Base-by-base conservation (phyloP, 2,329 filamentous ascomycete genomes). In the Tolypocladium endophyticum region DNA sequence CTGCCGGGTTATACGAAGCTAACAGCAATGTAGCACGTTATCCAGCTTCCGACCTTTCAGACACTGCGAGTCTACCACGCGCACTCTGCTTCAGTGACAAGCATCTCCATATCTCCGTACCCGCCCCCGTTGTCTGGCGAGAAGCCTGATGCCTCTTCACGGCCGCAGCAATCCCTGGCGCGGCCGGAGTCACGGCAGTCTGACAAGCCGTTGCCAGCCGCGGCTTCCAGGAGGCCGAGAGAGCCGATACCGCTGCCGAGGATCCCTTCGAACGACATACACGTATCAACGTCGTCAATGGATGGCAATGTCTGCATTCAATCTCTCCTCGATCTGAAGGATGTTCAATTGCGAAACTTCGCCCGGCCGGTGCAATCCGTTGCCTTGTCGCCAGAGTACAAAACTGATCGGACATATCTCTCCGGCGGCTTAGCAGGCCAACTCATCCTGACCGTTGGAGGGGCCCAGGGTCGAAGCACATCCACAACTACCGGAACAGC, bases 261-360 rank as follows among this genome's bases (percentile, higher is more conserved):
- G 61, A 90, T 81, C 0, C 89, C 91, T 0, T 92, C 90, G 2
- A 97, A 97, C 68, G 87, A 92, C 58, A 96, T 99, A 47, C 90
- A 94, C 71, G 89, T 99, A 65, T 93, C 89, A 1, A 96, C 93
- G 1, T 91, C 94, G 0, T 97, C 94, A 0, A 90, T 96, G 70
- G 94, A 99, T 72, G 95, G 94, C 23, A 93, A 97, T 69, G 90
- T 99, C 18, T 97, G 94, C 67, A 85, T 99, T 0, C 87, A 92
- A 61, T 96, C 91, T 1, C 77, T 99, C 25, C 77, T 94, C 25
- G 93, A 99, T 68, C 76, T 88, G 43, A 95, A 92, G 68, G 94
- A 99, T 74, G 92, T 97, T 2, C 87, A 92, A 60, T 75, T 97
- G 35, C 87, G 94, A 35, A 97, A 97, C 71, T 99, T 97, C 76